A percentile compares a stretch with the other conserved stretches of the same genome.
Evolutionary conservation across 2,329 filamentous ascomycete genomes (phyloP).

Genomic region (Magnaporthiopsis poae): DNA sequence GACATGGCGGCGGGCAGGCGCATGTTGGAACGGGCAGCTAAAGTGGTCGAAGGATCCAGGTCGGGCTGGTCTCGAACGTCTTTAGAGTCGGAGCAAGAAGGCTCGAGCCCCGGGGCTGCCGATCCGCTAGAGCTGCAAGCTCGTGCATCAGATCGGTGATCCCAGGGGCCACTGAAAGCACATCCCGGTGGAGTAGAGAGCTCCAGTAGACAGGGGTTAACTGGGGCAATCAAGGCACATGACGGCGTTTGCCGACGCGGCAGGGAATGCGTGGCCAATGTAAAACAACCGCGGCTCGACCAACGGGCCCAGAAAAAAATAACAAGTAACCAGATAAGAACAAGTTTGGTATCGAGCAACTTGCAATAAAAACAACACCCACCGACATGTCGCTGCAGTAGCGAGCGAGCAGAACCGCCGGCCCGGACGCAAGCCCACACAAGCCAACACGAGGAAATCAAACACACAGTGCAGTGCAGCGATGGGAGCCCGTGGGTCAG

Average conservation of each 20-base stretch:
- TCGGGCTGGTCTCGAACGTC: background rate
- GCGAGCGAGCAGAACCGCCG: background rate
- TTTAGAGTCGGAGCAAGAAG: background rate
- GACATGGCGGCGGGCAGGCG: background rate
- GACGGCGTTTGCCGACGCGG: background rate
- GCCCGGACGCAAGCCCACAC: too few species aligned
- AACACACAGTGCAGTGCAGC: background rate
- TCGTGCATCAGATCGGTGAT: background rate
- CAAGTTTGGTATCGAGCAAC: background rate
- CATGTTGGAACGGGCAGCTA: background rate
- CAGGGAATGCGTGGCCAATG: background rate
- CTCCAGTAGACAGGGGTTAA: background rate
- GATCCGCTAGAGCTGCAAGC: background rate
- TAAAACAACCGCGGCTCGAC: background rate
- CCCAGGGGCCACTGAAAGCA: background rate
- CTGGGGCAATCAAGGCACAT: background rate
- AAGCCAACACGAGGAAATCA: background rate
- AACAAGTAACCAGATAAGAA: too few species aligned
- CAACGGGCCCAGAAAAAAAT: too few species aligned
- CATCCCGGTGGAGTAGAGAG: background rate
- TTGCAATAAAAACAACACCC: background rate
- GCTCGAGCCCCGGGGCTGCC: background rate
- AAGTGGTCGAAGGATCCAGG: background rate
- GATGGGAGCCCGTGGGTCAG: background rate
- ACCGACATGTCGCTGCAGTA: background rate